Evolutionary conservation across 2,329 filamentous ascomycete species (phyloP).

Genomic region (Talaromyces sp.): DNA sequence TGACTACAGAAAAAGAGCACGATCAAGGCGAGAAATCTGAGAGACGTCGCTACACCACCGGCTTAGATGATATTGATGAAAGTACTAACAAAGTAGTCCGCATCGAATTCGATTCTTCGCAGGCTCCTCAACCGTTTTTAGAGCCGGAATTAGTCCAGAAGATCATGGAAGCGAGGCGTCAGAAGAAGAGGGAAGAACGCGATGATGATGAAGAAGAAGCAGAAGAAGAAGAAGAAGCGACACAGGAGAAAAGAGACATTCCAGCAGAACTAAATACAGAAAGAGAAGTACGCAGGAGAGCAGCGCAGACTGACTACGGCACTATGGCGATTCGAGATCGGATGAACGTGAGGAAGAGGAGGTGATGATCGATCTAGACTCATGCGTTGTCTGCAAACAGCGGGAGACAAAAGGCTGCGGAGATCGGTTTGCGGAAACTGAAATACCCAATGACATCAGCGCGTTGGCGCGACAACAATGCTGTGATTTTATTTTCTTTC

Average conservation of each 20-base stretch:
- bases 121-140: constrained; percentile 40
- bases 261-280: constrained; percentile 1
- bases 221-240: neutral
- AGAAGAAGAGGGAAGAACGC: neutral
- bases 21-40: constrained; percentile 30
- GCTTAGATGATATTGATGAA: neutral
- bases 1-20: constrained; percentile 8
- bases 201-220: neutral
- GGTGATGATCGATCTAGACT: neutral
- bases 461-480: neutral
- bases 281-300: constrained; percentile 22
- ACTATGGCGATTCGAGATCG: constrained; percentile 35
- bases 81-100: neutral
- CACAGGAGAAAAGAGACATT: neutral
- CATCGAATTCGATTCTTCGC: constrained; percentile 37
- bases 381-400: neutral
- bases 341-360: constrained; percentile 17
- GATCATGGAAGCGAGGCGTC: constrained; percentile 23
- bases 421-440: neutral
- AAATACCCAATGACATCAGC: constrained; percentile 17
- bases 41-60: constrained; percentile 24
- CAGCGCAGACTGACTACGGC: constrained; percentile 33
- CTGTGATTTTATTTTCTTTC: neutral
- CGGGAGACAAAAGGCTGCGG: neutral
- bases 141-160: constrained; percentile 36